phyloP scores from a whole-genome alignment of 495 filamentous ascomycete genomes.

The Penicillium pancosmium region DNA sequence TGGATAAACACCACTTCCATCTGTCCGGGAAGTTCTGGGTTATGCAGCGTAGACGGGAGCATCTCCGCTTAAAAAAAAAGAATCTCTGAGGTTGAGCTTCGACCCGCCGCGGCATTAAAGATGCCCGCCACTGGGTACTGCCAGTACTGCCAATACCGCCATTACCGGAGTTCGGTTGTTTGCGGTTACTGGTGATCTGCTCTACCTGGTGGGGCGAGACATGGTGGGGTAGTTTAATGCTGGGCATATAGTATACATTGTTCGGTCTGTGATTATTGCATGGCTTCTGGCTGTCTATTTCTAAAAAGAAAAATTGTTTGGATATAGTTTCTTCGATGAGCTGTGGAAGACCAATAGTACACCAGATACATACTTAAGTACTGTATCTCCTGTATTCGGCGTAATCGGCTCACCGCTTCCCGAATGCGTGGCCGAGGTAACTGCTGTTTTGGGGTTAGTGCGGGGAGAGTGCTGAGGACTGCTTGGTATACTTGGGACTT shows the following conservation, averaged over 20 bases:
- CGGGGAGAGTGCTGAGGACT: constrained; percentile 6
- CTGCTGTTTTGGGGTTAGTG: constrained; percentile 24
- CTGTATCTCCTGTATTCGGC: constrained; percentile 3
- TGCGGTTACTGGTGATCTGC: constrained; percentile 4
- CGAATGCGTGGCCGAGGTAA: constrained; percentile 17
- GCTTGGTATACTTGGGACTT: constrained; percentile 2
- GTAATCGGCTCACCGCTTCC: constrained; percentile 21
- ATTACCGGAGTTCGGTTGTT: constrained; percentile 1
- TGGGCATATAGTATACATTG: neutral
- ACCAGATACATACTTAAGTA: neutral
- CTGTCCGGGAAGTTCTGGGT: constrained; percentile 38
- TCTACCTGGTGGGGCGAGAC: neutral
- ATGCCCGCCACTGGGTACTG: neutral
- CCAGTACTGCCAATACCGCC: neutral
- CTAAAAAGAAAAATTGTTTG: neutral
- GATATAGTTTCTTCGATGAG: too few species aligned
- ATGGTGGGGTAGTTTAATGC: neutral
- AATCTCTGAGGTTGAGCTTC: neutral
- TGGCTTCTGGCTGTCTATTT: neutral
- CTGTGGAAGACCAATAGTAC: neutral
- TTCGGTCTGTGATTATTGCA: neutral
- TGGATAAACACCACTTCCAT: constrained; percentile 7
- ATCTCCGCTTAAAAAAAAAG: constrained; percentile 28
- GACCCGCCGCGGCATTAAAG: constrained; percentile 3
- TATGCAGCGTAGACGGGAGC: constrained; percentile 48